Evolutionary conservation across 148 eudicot species (phyloP).

Genomic region (Arctostaphylos glauca): DNA sequence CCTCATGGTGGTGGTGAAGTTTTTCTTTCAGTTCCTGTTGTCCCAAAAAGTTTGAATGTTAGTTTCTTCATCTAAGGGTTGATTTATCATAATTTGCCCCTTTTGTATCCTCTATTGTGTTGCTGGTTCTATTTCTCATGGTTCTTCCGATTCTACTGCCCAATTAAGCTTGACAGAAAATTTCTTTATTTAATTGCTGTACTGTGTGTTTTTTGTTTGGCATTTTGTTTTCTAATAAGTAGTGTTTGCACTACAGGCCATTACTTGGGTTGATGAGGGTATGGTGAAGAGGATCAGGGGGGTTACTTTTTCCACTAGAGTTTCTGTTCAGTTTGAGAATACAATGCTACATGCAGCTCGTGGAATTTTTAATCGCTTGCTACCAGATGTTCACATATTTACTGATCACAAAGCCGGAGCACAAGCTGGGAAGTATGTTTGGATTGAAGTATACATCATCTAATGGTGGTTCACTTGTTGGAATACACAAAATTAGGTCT

Average conservation of each 20-base stretch:
- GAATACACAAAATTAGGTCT: not conserved
- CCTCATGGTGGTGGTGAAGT: conserved; percentile 93
- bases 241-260: conserved; percentile 43
- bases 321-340: conserved; percentile 73
- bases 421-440: conserved; percentile 89
- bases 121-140: conserved; percentile 32
- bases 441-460: not conserved
- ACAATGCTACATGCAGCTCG: conserved; percentile 75
- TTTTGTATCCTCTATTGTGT: not conserved
- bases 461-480: conserved; percentile 1
- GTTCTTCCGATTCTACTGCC: not conserved
- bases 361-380: conserved; percentile 82
- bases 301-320: conserved; percentile 67
- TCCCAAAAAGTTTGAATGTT: conserved; percentile 62
- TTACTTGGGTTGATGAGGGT: conserved; percentile 84
- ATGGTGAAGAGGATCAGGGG: conserved; percentile 95
- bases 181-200: not conserved
- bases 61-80: conserved; percentile 10
- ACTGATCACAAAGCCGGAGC: conserved; percentile 78
- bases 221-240: not conserved
- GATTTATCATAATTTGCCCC: not conserved
- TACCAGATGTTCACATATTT: conserved; percentile 77
- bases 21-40: conserved; percentile 63
- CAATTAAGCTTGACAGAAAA: not conserved
- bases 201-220: not conserved